A percentile compares a stretch with the other conserved stretches of the same genome.
These are phyloP conservation scores for Cryptococcus sp. DNA, from an alignment of 1,284 basidiomycete genomes.

Conservation along the genomic window DNA sequence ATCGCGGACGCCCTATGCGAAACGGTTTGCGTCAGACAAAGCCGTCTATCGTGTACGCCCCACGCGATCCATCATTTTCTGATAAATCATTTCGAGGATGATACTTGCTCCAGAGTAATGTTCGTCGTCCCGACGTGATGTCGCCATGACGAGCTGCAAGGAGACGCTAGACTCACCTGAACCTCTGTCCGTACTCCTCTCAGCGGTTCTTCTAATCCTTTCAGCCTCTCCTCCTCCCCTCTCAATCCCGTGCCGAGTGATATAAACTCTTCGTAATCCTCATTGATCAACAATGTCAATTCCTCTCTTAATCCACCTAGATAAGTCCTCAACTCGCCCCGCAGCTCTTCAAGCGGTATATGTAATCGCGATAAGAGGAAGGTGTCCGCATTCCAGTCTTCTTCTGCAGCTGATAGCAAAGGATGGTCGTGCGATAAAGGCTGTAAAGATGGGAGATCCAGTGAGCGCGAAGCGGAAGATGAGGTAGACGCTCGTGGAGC, in stretches of 20 bases:
- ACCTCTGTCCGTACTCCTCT: constrained; percentile 65
- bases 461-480: constrained; percentile 25
- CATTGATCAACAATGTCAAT: constrained; percentile 91
- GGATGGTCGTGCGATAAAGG: constrained; percentile 79
- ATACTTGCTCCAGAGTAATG: no score
- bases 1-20: constrained; percentile 38
- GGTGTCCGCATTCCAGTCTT: constrained; percentile 75
- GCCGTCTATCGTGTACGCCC: not conserved
- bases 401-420: constrained; percentile 61
- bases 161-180: constrained; percentile 58
- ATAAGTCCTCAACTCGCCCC: constrained; percentile 83
- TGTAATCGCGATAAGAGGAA: constrained; percentile 86
- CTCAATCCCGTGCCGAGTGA: constrained; percentile 85
- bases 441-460: constrained; percentile 68
- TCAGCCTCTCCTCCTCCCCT: constrained; percentile 74
- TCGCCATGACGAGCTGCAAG: not conserved
- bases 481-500: constrained; percentile 8
- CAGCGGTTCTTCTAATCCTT: constrained; percentile 67
- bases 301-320: constrained; percentile 81
- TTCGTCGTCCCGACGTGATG: no score
- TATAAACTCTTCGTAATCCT: constrained; percentile 97
- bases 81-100: no score
- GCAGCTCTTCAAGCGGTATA: constrained; percentile 81
- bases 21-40: not conserved
- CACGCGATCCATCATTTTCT: not conserved